Base-by-base conservation (phyloP, 495 filamentous ascomycete species). In the Aspergillus bertholletiae region DNA sequence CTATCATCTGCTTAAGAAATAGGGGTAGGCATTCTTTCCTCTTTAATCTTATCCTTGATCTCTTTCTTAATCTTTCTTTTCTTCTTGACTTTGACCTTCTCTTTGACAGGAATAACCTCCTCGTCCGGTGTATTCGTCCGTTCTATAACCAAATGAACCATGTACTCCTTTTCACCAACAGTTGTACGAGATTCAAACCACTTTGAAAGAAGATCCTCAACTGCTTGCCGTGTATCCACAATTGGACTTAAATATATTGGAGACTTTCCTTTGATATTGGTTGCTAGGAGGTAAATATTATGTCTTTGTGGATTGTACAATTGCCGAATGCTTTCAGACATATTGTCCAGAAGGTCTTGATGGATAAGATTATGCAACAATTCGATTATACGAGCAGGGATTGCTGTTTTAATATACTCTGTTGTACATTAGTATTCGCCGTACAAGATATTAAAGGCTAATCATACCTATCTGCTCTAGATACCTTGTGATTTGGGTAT, bases 1-100 rank as follows among this genome's bases (percentile, higher is more conserved):
- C 5, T 21, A 21, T 26, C 22, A 20, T 37, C n/a, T 35, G 20
- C 47, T 28, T 28, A 28, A 50, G 47, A 50, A 23, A 18, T 15
- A 50, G 18, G 27, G 13, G 22, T 30, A 21, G 47, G 20, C 21
- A 46, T 12, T 37, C 30, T 18, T n/a, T 52, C 32, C 8, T 52
- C n/a, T 34, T 23, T 52, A 21, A 40, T 52, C 17, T 48, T 27
- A 13, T 43, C n/a, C n/a, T n/a, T n/a, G n/a, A n/a, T n/a, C n/a
- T n/a, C n/a, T n/a, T n/a, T n/a, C 35, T 53, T 53, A 37, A 44
- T 44, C 39, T 17, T 27, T 34, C 26, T 41, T 37, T 47, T n/a
- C 17, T 15, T 18, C 23, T 12, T 46, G 21, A 46, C 21, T 22
- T 46, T 46, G n/a, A 21, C 23, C 17, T 46, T 24, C 43, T 46